phyloP scores from a whole-genome alignment of 257 asterid species.

The Primulina eburnea region DNA sequence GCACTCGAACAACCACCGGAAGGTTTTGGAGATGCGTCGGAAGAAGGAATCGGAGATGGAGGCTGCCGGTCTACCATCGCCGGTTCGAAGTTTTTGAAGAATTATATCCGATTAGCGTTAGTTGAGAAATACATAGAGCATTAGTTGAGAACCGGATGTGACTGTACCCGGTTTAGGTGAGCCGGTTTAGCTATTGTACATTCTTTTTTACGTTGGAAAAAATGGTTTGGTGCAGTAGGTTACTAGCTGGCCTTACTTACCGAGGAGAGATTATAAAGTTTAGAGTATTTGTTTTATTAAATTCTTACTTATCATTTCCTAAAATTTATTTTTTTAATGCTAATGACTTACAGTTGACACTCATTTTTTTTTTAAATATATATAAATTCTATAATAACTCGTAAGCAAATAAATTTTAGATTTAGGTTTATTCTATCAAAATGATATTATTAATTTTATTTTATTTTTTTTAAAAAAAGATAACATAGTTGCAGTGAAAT shows the following conservation, averaged over 20 bases:
- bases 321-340: too few species aligned
- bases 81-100: conserved; percentile 44
- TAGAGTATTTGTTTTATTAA: not conserved
- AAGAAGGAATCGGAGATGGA: conserved; percentile 45
- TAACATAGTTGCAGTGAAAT: too few species aligned
- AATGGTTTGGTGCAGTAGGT: not conserved
- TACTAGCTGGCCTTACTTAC: not conserved
- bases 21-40: conserved; percentile 59
- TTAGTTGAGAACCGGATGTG: not conserved
- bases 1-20: conserved; percentile 64
- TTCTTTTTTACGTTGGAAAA: not conserved
- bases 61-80: conserved; percentile 22
- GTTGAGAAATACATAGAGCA: not conserved
- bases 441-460: too few species aligned
- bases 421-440: too few species aligned
- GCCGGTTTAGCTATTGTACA: not conserved
- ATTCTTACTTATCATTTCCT: too few species aligned
- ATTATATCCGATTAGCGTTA: not conserved
- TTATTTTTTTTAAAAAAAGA: too few species aligned
- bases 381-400: too few species aligned
- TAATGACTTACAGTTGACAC: too few species aligned
- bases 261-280: not conserved
- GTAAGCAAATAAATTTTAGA: too few species aligned
- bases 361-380: too few species aligned
- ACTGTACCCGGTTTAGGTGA: not conserved